A percentile compares a stretch with the other conserved stretches of the same genome.
Evolutionary conservation across 2,329 filamentous ascomycete species (phyloP).

Genomic region (Cladosporium colombiae): DNA sequence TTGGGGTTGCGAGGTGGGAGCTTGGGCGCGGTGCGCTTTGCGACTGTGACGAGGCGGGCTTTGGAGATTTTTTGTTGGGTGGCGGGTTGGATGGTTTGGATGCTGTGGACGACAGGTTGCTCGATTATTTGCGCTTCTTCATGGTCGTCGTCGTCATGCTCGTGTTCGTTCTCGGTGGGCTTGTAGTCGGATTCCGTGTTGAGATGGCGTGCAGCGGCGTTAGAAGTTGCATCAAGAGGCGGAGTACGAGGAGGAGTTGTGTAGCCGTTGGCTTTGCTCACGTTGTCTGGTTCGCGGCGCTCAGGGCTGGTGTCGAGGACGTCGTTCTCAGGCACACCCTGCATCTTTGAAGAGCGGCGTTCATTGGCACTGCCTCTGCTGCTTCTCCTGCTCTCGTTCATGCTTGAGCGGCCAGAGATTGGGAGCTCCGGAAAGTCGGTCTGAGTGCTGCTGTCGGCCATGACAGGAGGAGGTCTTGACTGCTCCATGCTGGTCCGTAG

Average conservation of each 20-base stretch:
- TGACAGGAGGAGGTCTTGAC: constrained; percentile 19
- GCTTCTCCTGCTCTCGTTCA: constrained; percentile 28
- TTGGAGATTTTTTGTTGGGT: constrained; percentile 53
- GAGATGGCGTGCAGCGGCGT: neutral
- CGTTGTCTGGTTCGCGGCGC: neutral
- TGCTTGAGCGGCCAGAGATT: constrained; percentile 14
- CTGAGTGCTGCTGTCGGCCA: constrained; percentile 36
- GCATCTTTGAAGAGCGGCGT: constrained; percentile 25
- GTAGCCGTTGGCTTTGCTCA: constrained; percentile 31
- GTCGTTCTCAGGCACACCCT: constrained; percentile 33
- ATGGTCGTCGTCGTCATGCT: constrained; percentile 50
- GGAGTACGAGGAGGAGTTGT: constrained; percentile 37
- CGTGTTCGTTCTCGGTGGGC: constrained; percentile 25
- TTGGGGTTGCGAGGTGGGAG: constrained; percentile 77
- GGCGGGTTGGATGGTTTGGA: constrained; percentile 67
- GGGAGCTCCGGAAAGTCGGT: constrained; percentile 27
- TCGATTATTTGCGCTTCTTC: constrained; percentile 52
- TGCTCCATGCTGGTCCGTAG: constrained; percentile 34
- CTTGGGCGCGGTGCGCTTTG: constrained; percentile 75
- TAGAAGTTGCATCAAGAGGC: constrained; percentile 20
- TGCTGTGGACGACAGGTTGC: constrained; percentile 55
- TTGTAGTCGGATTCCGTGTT: neutral
- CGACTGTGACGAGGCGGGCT: constrained; percentile 80
- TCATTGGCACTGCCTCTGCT: constrained; percentile 29
- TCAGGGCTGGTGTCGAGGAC: constrained; percentile 24